A percentile compares a stretch with the other conserved stretches of the same genome.
phyloP scores from a whole-genome alignment of 495 filamentous ascomycete species.

The Thozetella sp. region DNA sequence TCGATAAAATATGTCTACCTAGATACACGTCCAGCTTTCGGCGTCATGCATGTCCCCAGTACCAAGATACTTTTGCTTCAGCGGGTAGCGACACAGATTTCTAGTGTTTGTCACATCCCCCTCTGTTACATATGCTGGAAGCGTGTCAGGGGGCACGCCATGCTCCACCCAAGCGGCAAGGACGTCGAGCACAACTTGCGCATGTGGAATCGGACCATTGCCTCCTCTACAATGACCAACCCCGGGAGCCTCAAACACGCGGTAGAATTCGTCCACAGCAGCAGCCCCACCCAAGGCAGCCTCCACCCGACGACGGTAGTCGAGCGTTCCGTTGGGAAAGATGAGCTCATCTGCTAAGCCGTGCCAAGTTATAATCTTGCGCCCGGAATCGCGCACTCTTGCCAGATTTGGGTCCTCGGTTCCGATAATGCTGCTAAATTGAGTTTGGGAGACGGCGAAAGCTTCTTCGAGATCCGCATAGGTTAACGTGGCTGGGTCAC shows the following conservation, averaged over 20 bases:
- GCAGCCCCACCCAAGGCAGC: slow-evolving; percentile 17
- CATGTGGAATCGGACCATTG: slow-evolving; percentile 16
- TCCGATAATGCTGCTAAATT: slow-evolving; percentile 34
- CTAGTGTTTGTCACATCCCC: slow-evolving; percentile 16
- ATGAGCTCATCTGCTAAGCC: slow-evolving; percentile 31
- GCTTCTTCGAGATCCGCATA: slow-evolving; percentile 7
- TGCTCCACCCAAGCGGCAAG: slow-evolving; percentile 46
- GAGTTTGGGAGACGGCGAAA: slow-evolving; percentile 20
- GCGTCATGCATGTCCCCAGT: slow-evolving; percentile 14
- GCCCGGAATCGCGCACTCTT: slow-evolving; percentile 25
- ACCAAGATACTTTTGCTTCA: slow-evolving; percentile 13
- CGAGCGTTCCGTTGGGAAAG: slow-evolving; percentile 21
- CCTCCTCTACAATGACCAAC: slow-evolving; percentile 28
- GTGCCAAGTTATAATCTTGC: slow-evolving; percentile 46
- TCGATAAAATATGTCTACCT: neutral
- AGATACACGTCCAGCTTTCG: slow-evolving; percentile 15
- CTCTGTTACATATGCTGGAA: slow-evolving; percentile 14
- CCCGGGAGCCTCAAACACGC: slow-evolving; percentile 34
- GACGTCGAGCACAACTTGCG: slow-evolving; percentile 18
- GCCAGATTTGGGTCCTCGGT: slow-evolving; percentile 39
- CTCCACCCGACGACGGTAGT: slow-evolving; percentile 26
- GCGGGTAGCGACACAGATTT: slow-evolving; percentile 20
- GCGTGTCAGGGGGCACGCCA: slow-evolving; percentile 29
- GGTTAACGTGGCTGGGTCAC: slow-evolving; percentile 19
- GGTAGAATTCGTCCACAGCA: slow-evolving; percentile 29